phyloP scores from a whole-genome alignment of 2,329 filamentous ascomycete genomes.

The Colletotrichum liaoningense region DNA sequence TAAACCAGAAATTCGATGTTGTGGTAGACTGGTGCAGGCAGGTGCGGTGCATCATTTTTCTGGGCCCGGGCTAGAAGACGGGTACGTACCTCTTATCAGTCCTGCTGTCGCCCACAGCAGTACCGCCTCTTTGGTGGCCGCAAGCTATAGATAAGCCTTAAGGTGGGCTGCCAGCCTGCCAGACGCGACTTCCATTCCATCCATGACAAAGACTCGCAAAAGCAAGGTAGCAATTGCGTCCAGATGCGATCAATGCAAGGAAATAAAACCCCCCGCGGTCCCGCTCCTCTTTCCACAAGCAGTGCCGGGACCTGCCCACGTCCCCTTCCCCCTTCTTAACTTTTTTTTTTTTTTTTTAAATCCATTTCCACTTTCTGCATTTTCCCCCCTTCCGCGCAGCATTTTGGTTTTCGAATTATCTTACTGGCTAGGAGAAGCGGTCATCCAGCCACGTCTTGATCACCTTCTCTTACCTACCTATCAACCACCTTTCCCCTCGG shows the following conservation, averaged over 20 bases:
- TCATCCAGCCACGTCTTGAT: not conserved
- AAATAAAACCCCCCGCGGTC: conserved; percentile 26
- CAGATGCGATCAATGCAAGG: not conserved
- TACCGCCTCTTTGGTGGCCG: too few relatives aligned
- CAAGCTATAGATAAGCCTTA: too few relatives aligned
- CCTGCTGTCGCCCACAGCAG: not conserved
- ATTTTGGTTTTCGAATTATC: not conserved
- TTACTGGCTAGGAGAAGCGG: conserved; percentile 5
- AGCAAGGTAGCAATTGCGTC: too few relatives aligned
- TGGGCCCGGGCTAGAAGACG: not conserved
- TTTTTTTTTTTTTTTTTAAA: not conserved
- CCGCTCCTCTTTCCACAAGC: not conserved
- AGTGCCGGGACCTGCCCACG: not conserved
- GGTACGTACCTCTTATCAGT: conserved; percentile 24
- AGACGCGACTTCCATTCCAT: too few relatives aligned
- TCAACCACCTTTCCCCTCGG: not conserved
- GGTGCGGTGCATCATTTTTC: conserved; percentile 27
- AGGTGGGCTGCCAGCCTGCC: too few relatives aligned
- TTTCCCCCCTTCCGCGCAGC: not conserved
- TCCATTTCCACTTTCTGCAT: not conserved
- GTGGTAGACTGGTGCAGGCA: conserved; percentile 7
- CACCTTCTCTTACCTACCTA: too few relatives aligned
- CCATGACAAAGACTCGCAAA: too few relatives aligned
- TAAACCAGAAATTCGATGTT: conserved; percentile 37
- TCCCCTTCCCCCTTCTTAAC: not conserved